Evolutionary conservation across 2,329 filamentous ascomycete species (phyloP), one percentile per base, ranked within the genome.

Genomic region (Fusarium nanum): DNA sequence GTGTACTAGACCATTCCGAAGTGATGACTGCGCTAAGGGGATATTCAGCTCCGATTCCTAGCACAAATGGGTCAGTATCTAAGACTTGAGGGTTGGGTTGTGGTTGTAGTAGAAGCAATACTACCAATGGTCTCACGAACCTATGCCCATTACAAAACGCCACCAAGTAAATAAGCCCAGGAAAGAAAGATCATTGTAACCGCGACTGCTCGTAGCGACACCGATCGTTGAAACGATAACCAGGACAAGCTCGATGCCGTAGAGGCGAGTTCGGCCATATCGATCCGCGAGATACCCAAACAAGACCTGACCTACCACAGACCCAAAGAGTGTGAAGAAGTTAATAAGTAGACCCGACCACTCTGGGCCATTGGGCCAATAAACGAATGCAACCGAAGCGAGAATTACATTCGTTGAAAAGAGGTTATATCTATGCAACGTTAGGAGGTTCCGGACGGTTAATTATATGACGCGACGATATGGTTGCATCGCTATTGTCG

Each of bases 1-100:
- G 86, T 0, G 88, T 91, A 56, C 84, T 87, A 7, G 85, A 81
- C 81, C 85, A 91, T 82, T 92, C 90, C 1, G 89, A 86, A 0
- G 89, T 90, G 34, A 92, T 92, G 11, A 91, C 87, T 0, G 89
- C 89, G 46, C 84, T 88, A 4, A 92, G 80, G 2, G 90, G 90
- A 75, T 92, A 92, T 77, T 92, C 89, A 18, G 87, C 89, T n/a
- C 89, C 88, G 34, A 91, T 89, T 1, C 88, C 88, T 85, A 37
- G 41, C 22, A 25, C 20, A 27, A 32, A 10, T 50, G 22, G 18
- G 55, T 70, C 25, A 73, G 65, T 28, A 44, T 56, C 34, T 58
- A 48, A 47, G 56, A 23, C 52, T 67, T 41, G 20, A n/a, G 22
- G 18, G 20, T 22, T 40, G 56, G 49, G 55, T 44, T 44, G 20